phyloP scores from a whole-genome alignment of 441 rosid genomes.

The Euphorbia corollata region DNA sequence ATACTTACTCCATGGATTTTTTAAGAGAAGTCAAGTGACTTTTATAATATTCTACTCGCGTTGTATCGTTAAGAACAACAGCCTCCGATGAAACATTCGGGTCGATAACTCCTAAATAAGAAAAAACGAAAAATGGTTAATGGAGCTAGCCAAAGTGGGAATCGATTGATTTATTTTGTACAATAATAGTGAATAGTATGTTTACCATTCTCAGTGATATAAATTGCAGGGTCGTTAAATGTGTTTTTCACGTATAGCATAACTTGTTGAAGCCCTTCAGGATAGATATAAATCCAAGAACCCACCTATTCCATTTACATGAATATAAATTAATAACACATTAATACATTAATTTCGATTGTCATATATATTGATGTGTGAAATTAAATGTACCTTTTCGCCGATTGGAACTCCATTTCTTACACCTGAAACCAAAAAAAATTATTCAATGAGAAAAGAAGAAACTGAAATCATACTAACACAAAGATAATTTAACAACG shows the following conservation, averaged over 20 bases:
- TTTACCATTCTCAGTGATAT: constrained; percentile 17
- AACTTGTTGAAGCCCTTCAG: not conserved
- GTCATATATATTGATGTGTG: not conserved
- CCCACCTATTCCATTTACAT: not conserved
- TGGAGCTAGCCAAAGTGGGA: not conserved
- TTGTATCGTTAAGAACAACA: not conserved
- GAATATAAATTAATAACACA: too few species aligned
- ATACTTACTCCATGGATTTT: constrained; percentile 9
- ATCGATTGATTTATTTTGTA: not conserved
- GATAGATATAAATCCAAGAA: not conserved
- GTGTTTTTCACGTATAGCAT: not conserved
- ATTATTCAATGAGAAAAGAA: not conserved
- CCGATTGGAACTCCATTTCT: not conserved
- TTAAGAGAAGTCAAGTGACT: not conserved
- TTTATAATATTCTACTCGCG: not conserved
- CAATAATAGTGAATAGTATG: not conserved
- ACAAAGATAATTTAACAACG: too few species aligned
- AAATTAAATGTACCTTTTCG: not conserved
- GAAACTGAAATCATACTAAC: not conserved
- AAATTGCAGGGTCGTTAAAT: not conserved
- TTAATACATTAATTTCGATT: too few species aligned
- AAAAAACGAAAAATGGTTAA: not conserved
- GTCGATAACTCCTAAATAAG: constrained; percentile 6
- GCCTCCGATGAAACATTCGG: not conserved
- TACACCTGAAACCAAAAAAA: not conserved